A percentile compares a stretch with the other conserved stretches of the same genome.
phyloP scores from a whole-genome alignment of 1,139 yeast genomes.

The Pneumocystis murina region DNA sequence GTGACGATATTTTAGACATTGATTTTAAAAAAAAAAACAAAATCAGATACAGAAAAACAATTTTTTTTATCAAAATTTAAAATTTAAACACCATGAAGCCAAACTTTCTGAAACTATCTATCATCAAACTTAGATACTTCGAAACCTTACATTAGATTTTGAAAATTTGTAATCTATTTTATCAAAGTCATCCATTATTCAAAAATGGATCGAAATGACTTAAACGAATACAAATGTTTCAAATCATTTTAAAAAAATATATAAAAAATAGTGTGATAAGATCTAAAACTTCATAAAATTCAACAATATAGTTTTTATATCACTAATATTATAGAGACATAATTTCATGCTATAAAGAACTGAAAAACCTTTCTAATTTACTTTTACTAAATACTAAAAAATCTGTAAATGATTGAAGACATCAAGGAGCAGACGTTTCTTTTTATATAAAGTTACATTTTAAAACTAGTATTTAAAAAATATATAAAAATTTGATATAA shows the following conservation, averaged over 20 bases:
- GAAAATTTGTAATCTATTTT: not conserved
- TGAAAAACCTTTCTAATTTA: not conserved
- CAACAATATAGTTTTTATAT: not conserved
- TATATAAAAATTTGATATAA: not conserved
- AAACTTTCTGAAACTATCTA: conserved; percentile 55
- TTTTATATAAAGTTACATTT: not conserved
- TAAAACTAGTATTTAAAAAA: not conserved
- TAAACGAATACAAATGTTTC: not conserved
- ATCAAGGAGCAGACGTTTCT: not conserved
- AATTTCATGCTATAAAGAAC: not conserved
- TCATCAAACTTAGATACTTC: conserved; percentile 44
- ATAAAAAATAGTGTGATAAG: not conserved
- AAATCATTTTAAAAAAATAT: not conserved
- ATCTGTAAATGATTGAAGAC: not conserved
- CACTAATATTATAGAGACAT: not conserved
- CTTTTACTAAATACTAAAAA: not conserved
- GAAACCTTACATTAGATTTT: not conserved
- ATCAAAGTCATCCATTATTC: not conserved
- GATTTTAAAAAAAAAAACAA: conserved; percentile 50
- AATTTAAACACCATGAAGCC: conserved; percentile 59
- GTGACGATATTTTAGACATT: conserved; percentile 79
- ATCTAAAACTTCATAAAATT: not conserved
- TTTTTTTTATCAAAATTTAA: conserved; percentile 58
- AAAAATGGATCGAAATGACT: not conserved
- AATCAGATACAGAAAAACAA: conserved; percentile 39